Evolutionary conservation across 169 alveolate genomes (phyloP), one percentile per base, ranked within the genome.

Genomic region (Eimeria praecox): DNA sequence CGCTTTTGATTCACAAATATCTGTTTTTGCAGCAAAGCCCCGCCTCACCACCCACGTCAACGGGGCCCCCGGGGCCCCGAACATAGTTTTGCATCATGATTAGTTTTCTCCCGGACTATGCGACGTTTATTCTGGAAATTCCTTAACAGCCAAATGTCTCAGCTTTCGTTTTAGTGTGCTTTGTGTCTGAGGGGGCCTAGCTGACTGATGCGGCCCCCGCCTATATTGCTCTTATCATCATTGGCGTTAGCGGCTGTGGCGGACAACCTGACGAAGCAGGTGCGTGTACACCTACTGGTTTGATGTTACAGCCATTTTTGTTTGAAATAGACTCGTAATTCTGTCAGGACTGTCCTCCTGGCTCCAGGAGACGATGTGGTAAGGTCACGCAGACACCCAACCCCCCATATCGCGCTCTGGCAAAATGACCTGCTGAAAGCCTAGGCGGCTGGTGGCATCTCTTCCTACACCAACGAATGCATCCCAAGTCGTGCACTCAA

Each of bases 21-120:
- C 12, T 14, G 54, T 0, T 73, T 35, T 35, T 38, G 54, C 33
- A 42, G 6, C 64, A 44, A 8, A 78, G 88, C 88, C 88, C 88
- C 64, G 88, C 88, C 38, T 44, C 88, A 78, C 88, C 88, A 78
- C 88, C 88, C 38, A 2, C 66, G 44, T 42, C 4, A 18, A 8
- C 88, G 42, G 88, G 88, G 88, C 88, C 88, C 88, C 88, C 88
- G 64, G 88, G 88, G 88, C 88, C 88, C 88, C 88, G 88, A 44
- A 78, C 64, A 49, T 5, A 44, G 42, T 78, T 78, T 2, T 73
- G 83, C 33, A 12, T 12, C 49, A 20, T 38, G 14, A 73, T 3
- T 3, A 22, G 44, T 24, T 78, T 78, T 78, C 27, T 12, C 18
- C 14, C 12, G 30, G 62, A n/a, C 30, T 78, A n/a, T n/a, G n/a